Percentiles rank a stretch among this genome's conserved stretches.
These are phyloP conservation scores for Clarkia xantiana DNA, from an alignment of 345 rosid species.

Conservation along the genomic window DNA sequence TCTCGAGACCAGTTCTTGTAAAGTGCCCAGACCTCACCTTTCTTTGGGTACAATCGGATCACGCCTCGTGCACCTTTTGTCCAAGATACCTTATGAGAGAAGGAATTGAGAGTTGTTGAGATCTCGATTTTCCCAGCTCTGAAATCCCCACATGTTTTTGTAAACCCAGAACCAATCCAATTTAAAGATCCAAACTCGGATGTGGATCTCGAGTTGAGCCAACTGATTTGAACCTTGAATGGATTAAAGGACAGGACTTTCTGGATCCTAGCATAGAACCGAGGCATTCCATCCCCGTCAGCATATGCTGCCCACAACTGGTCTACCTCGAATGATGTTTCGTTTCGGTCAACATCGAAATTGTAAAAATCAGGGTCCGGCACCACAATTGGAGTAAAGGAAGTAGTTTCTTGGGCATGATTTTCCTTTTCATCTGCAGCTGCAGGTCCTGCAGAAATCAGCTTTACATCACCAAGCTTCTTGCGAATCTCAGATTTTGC, in stretches of 20 bases:
- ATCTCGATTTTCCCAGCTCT: slow-evolving; percentile 44
- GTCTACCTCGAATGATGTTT: slow-evolving; percentile 53
- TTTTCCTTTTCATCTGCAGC: slow-evolving; percentile 11
- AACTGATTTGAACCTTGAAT: slow-evolving; percentile 74
- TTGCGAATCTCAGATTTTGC: slow-evolving; percentile 25
- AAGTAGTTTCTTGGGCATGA: too few relatives aligned
- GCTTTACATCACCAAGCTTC: slow-evolving; percentile 31
- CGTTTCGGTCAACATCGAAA: slow-evolving; percentile 69
- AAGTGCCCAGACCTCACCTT: slow-evolving; percentile 88
- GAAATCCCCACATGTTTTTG: slow-evolving; percentile 82
- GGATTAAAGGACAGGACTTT: slow-evolving; percentile 68
- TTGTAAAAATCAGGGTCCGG: slow-evolving; percentile 94
- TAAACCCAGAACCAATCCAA: slow-evolving; percentile 79
- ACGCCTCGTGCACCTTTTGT: slow-evolving; percentile 54
- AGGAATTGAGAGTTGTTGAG: slow-evolving; percentile 41
- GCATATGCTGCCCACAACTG: slow-evolving; percentile 99
- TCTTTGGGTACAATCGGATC: slow-evolving; percentile 51
- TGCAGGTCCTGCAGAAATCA: slow-evolving; percentile 12
- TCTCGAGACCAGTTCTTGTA: slow-evolving; percentile 78
- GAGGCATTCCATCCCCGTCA: slow-evolving; percentile 89
- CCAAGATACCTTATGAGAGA: slow-evolving; percentile 78
- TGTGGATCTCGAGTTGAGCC: slow-evolving; percentile 74
- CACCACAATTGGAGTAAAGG: slow-evolving; percentile 35
- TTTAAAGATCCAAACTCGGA: slow-evolving; percentile 44
- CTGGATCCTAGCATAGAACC: slow-evolving; percentile 83